Base-by-base conservation (phyloP, 306 rosid genomes). In the Cercis canadensis region DNA sequence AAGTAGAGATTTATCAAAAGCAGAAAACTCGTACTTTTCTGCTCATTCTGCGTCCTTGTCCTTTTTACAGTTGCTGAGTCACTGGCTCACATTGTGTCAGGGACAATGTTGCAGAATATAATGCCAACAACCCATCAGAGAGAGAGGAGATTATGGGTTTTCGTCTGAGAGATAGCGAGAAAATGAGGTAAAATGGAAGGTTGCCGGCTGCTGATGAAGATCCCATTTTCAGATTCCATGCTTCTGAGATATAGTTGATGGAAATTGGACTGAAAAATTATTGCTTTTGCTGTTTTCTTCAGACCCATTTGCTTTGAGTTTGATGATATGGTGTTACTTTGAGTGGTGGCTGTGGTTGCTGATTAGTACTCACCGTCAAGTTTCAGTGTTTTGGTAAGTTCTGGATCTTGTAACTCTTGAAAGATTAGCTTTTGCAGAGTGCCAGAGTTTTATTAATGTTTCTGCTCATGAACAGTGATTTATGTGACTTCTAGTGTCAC, bases 111-210 rank as follows among this genome's bases (percentile, higher is more conserved):
- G 44, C 47, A 46, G 76, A 52, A 62, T 70, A 76, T 65, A 83
- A 67, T 69, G 44, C 75, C 60, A 65, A 70, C 57, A 62, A 50
- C 85, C 84, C 85, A 68, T 75, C 53, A 15, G 70, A 75, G 75
- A 75, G 83, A 75, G 70, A 75, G 68, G 63, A 55, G 24, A 62
- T 24, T 65, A 64, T 50, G 58, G 37, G 75, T 49, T 45, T 63
- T 50, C 36, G 80, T 16, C 41, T 8, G 29, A 65, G 72, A 36
- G 75, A 52, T 16, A 41, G 77, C 75, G 67, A 63, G 74, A 73
- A 49, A 84, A 82, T 90, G 94, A 88, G 86, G 87, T 84, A 70
- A 82, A 49, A 61, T 36, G 64, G 41, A 53, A 56, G 68, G 41
- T 55, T 50, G 84, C 85, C 84, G 55, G 86, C 83, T 82, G 82